Base-by-base conservation (phyloP, 495 filamentous ascomycete genomes). In the Jackrogersella multiformis region DNA sequence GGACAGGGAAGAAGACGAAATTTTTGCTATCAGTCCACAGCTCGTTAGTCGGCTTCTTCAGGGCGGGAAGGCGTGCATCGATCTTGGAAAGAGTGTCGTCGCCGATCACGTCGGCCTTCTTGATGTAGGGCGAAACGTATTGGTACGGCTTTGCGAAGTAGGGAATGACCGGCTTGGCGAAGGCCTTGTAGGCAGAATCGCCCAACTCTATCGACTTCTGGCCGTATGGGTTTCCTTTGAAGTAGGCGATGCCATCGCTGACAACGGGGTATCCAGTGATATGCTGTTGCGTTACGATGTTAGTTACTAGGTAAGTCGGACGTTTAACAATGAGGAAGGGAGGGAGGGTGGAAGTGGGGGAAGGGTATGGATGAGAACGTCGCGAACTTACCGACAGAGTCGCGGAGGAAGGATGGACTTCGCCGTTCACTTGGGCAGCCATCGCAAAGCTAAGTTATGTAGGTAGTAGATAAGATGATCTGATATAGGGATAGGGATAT, bases 1-100 rank as follows among this genome's bases (percentile, higher is more conserved):
- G 82, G 44, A 90, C 74, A 12, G 94, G 94, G 71, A 88, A 85
- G 63, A 82, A 84, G 30, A 88, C 85, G n/a, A 85, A 77, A 63
- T 85, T 80, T 69, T 87, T 82, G 71, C 91, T 85, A 10, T 86
- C 88, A 61, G 78, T 82, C 74, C 88, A 85, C 58, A 99, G 84
- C 75, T 91, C 91, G 36, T 87, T 78, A 8, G 92, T 93, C 18
- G 94, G 88, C 77, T 97, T 90, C 82, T 92, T 97, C 69, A 99
- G 87, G 71, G 91, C 84, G 24, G 95, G 95, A 81, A 97, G 92
- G 62, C 80, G 87, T 54, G 82, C 73, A 61, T 98, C 95, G 66
- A 97, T 85, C 68, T 86, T 87, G 59, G 71, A 82, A 64, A 99
- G 84, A 13, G 90, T 85, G 69, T 83, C 79, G 78, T 94, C 89